These are phyloP conservation scores for Cynanchum wilfordii DNA, from an alignment of 257 asterid species.

Conservation along the genomic window DNA sequence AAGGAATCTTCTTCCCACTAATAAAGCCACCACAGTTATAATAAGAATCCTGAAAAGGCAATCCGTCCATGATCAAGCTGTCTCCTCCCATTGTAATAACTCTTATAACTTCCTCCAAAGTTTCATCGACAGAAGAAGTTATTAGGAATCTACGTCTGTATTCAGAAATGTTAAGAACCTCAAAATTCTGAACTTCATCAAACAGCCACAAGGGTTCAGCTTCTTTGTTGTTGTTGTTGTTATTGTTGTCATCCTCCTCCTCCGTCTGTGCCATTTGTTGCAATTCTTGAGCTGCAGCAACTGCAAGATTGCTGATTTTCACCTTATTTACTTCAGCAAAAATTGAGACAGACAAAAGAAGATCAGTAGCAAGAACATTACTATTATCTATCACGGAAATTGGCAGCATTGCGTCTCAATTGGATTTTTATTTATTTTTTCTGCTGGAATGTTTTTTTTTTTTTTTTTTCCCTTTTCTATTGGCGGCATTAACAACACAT, in stretches of 20 bases:
- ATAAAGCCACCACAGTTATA: not conserved
- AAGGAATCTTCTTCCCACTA: not conserved
- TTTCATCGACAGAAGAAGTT: constrained; percentile 33
- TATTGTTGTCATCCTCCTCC: constrained; percentile 27
- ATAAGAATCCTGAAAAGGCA: not conserved
- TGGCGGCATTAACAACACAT: no score
- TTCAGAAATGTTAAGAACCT: constrained; percentile 36
- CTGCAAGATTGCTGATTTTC: constrained; percentile 33
- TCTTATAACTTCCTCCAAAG: constrained; percentile 42
- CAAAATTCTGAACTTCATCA: constrained; percentile 23
- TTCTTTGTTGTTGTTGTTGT: no score
- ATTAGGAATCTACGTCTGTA: constrained; percentile 44
- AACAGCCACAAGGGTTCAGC: constrained; percentile 39
- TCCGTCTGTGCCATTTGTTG: constrained; percentile 41
- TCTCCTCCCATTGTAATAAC: constrained; percentile 26
- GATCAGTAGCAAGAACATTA: constrained; percentile 39
- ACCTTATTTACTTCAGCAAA: constrained; percentile 27
- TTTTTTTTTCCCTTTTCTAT: no score
- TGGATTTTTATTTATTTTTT: not conserved
- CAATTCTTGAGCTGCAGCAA: constrained; percentile 17
- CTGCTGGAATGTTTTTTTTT: not conserved
- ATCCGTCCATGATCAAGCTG: constrained; percentile 1
- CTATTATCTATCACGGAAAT: constrained; percentile 6
- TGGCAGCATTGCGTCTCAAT: constrained; percentile 8
- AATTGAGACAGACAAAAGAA: constrained; percentile 47